Conservation (phyloP, 1,139 yeast species). For the Spencermartinsiella ligniputridi region DNA sequence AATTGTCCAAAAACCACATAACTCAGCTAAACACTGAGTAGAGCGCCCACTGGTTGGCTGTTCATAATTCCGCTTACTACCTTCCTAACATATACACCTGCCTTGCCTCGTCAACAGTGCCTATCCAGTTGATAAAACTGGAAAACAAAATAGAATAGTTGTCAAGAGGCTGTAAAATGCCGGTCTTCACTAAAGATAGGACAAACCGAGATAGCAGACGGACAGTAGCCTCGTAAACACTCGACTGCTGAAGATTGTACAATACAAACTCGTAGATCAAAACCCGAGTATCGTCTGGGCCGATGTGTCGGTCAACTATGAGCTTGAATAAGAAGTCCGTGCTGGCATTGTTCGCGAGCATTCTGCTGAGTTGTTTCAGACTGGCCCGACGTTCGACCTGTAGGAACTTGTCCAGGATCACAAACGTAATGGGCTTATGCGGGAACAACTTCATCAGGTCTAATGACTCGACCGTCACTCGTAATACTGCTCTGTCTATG, state of each 20-base stretch:
- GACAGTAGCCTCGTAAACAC: constrained; percentile 12
- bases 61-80: not conserved
- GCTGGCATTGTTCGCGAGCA: constrained; percentile 14
- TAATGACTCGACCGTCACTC: not conserved
- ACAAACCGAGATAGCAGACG: constrained; percentile 23
- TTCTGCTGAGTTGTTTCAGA: constrained; percentile 11
- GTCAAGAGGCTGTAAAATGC: constrained; percentile 18
- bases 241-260: constrained; percentile 12
- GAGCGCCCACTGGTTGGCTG: too few relatives aligned
- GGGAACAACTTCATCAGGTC: not conserved
- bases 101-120: constrained; percentile 23
- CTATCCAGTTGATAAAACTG: constrained; percentile 26
- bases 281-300: constrained; percentile 16
- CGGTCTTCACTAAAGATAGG: constrained; percentile 18
- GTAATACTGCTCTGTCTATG: not conserved
- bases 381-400: constrained; percentile 4
- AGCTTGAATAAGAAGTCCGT: constrained; percentile 19
- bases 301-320: constrained; percentile 11
- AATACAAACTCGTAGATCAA: constrained; percentile 21
- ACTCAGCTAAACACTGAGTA: too few relatives aligned
- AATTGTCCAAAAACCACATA: too few relatives aligned
- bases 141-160: constrained; percentile 24
- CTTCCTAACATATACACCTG: constrained; percentile 20
- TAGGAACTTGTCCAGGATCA: not conserved
- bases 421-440: not conserved